Conservation (phyloP, 805 yeast genomes). For the Blastobotrys robertii region DNA sequence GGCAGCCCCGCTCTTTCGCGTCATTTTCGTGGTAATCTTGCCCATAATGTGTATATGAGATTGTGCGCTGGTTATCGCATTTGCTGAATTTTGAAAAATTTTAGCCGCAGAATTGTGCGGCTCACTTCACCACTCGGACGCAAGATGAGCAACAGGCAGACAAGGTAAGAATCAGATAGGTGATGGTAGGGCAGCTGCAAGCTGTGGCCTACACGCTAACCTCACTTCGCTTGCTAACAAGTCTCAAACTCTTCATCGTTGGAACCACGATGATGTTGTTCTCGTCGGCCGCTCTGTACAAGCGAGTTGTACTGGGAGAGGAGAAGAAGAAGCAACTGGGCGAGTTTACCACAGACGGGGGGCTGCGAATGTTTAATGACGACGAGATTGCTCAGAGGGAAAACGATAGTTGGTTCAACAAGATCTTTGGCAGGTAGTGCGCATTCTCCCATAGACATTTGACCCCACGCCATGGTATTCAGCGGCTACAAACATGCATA, state of each 20-base stretch:
- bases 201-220: too few species aligned
- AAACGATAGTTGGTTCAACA: slow-evolving; percentile 31
- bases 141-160: too few species aligned
- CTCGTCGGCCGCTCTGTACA: slow-evolving; percentile 4
- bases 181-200: too few species aligned
- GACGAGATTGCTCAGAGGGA: slow-evolving; percentile 34
- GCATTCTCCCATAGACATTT: not conserved
- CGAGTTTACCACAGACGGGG: slow-evolving; percentile 36
- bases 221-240: too few species aligned
- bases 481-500: too few species aligned
- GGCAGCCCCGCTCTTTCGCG: slow-evolving; percentile 7
- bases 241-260: slow-evolving; percentile 3
- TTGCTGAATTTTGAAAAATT: not conserved
- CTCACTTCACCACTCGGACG: too few species aligned
- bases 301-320: slow-evolving; percentile 30
- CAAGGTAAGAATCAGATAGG: too few species aligned
- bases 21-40: slow-evolving; percentile 20
- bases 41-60: slow-evolving; percentile 19
- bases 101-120: not conserved
- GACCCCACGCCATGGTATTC: too few species aligned
- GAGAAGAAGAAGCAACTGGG: slow-evolving; percentile 39
- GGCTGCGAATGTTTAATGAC: slow-evolving; percentile 34
- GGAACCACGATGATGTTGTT: slow-evolving; percentile 5
- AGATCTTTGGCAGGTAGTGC: slow-evolving; percentile 30
- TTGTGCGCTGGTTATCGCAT: not conserved